A percentile compares a stretch with the other conserved stretches of the same genome.
Evolutionary conservation across 164 flowering plant species (phyloP).

Genomic region (Warburgia ugandensis): DNA sequence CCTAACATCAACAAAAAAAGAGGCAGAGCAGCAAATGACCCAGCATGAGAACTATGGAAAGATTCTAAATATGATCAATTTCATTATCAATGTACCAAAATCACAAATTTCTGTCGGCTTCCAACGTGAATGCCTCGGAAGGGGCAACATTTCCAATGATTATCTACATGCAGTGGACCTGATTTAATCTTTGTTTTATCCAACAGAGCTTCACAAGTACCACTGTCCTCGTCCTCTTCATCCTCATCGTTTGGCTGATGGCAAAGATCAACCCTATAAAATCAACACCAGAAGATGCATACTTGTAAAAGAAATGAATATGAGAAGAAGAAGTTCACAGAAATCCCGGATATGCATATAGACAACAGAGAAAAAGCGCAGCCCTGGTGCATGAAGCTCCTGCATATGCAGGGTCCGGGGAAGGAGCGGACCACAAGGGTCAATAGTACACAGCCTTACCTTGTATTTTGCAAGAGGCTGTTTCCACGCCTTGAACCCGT

Average conservation of each 20-base stretch:
- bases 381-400: no score
- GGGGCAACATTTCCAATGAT: conserved; percentile 45
- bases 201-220: conserved; percentile 44
- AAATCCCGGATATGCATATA: no score
- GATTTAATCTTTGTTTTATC: conserved; percentile 31
- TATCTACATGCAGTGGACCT: conserved; percentile 24
- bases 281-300: conserved; percentile 14
- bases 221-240: conserved; percentile 65
- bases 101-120: conserved; percentile 74
- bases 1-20: not conserved
- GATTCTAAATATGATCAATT: conserved; percentile 1
- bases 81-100: conserved; percentile 45
- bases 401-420: no score
- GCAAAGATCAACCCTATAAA: conserved; percentile 89
- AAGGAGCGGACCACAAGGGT: no score
- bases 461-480: no score
- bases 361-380: no score
- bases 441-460: no score
- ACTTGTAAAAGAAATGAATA: no score
- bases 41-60: not conserved
- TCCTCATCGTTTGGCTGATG: conserved; percentile 85
- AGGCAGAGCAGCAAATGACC: not conserved
- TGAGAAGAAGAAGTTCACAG: no score
- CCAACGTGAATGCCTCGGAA: conserved; percentile 46
- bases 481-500: no score